Percentiles rank a stretch among this genome's conserved stretches.
These are phyloP conservation scores for Anisodus tanguticus DNA, from an alignment of 257 asterid species.

Conservation along the genomic window DNA sequence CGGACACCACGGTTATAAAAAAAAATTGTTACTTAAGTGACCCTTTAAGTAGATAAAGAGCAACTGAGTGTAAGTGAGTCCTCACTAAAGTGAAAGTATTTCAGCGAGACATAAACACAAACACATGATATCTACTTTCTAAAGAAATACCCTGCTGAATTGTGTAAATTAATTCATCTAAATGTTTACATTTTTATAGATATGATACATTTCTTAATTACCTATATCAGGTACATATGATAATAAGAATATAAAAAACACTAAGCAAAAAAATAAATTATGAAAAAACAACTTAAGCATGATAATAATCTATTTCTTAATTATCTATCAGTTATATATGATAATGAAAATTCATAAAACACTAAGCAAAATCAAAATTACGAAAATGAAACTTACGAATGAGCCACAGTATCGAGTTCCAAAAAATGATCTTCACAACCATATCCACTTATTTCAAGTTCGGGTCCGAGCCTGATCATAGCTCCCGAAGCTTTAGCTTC, in stretches of 20 bases:
- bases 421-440: slow-evolving; percentile 96
- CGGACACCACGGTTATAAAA: too few species aligned
- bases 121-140: neutral
- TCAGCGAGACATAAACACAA: neutral
- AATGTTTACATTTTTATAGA: neutral
- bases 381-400: slow-evolving; percentile 60
- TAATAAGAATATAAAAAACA: too few species aligned
- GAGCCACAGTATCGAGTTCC: slow-evolving; percentile 88
- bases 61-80: neutral
- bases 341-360: too few species aligned
- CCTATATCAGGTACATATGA: too few species aligned
- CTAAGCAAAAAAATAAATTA: neutral
- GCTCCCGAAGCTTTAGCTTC: slow-evolving; percentile 91
- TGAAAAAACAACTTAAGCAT: slow-evolving; percentile 37
- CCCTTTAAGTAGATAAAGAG: neutral
- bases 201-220: neutral
- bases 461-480: slow-evolving; percentile 91
- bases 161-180: neutral
- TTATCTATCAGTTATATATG: too few species aligned
- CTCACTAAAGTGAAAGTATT: neutral
- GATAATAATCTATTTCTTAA: too few species aligned
- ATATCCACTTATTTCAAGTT: slow-evolving; percentile 96
- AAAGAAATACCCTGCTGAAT: neutral
- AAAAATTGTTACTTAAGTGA: neutral
- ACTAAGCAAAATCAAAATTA: neutral